Percentiles rank a stretch among this genome's conserved stretches.
Conservation (phyloP, 2,329 filamentous ascomycete species). For the Colletotrichum camelliae region DNA sequence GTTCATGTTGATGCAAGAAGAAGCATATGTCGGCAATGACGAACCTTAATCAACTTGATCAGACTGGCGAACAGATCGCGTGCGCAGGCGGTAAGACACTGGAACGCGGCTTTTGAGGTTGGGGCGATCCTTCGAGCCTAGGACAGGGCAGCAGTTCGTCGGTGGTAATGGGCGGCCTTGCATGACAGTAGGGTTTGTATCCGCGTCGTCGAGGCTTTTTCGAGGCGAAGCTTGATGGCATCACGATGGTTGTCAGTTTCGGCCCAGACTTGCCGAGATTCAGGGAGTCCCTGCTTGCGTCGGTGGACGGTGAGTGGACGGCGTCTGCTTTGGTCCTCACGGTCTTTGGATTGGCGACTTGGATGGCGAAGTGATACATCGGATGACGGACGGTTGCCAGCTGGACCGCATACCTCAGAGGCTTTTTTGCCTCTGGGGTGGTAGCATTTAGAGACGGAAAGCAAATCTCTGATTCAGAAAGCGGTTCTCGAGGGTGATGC, state of each 20-base stretch:
- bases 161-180: neutral
- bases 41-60: neutral
- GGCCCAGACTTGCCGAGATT: neutral
- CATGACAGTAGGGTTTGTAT: neutral
- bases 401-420: neutral
- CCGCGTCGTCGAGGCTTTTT: neutral
- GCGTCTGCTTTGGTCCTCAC: neutral
- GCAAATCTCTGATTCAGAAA: neutral
- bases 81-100: neutral
- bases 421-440: neutral
- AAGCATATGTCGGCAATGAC: neutral
- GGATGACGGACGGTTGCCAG: neutral
- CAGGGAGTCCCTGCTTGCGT: neutral
- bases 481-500: neutral
- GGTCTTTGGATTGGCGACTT: neutral
- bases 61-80: neutral
- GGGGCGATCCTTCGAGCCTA: neutral
- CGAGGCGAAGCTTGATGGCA: neutral
- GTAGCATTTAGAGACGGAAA: neutral
- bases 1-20: neutral
- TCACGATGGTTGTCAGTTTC: neutral
- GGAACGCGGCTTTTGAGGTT: neutral
- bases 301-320: neutral
- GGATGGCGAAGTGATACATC: neutral
- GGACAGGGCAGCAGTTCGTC: neutral